phyloP scores from a whole-genome alignment of 2,329 filamentous ascomycete genomes.

The Fulvia fulva region DNA sequence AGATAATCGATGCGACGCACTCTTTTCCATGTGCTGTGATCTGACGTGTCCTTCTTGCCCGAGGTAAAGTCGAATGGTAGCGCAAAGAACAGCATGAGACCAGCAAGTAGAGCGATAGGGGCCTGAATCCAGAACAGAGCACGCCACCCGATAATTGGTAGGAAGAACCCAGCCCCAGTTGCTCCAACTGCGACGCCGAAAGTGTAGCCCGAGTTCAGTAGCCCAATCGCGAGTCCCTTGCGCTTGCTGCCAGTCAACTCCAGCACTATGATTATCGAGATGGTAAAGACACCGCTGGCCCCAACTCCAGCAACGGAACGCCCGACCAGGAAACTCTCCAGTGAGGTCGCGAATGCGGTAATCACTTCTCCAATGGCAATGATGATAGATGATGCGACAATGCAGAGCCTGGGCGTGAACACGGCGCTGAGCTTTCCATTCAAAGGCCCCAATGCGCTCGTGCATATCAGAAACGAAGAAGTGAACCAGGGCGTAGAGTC shows the following conservation, averaged over 20 bases:
- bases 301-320: conserved; percentile 66
- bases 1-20: conserved; percentile 69
- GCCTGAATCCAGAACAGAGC: conserved; percentile 70
- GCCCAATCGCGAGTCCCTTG: conserved; percentile 68
- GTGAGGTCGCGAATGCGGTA: conserved; percentile 57
- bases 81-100: conserved; percentile 59
- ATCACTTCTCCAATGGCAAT: conserved; percentile 61
- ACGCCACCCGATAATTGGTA: conserved; percentile 66
- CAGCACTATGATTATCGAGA: conserved; percentile 72
- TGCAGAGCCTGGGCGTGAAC: conserved; percentile 64
- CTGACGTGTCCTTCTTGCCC: conserved; percentile 16
- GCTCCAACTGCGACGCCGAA: conserved; percentile 68
- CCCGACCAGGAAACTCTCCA: conserved; percentile 64
- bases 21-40: conserved; percentile 44
- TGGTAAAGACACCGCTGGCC: conserved; percentile 66
- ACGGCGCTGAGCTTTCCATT: conserved; percentile 69
- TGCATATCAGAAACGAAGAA: conserved; percentile 66
- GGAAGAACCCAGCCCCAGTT: conserved; percentile 63
- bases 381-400: conserved; percentile 57
- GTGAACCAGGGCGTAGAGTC: conserved; percentile 76
- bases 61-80: conserved; percentile 52
- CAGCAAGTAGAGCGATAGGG: conserved; percentile 60
- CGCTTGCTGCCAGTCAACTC: conserved; percentile 64
- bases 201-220: conserved; percentile 70
- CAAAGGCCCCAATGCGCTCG: conserved; percentile 61